A percentile compares a stretch with the other conserved stretches of the same genome.
Evolutionary conservation across 1,284 basidiomycete species (phyloP).

Genomic region (Paramarasmius palmivorus): DNA sequence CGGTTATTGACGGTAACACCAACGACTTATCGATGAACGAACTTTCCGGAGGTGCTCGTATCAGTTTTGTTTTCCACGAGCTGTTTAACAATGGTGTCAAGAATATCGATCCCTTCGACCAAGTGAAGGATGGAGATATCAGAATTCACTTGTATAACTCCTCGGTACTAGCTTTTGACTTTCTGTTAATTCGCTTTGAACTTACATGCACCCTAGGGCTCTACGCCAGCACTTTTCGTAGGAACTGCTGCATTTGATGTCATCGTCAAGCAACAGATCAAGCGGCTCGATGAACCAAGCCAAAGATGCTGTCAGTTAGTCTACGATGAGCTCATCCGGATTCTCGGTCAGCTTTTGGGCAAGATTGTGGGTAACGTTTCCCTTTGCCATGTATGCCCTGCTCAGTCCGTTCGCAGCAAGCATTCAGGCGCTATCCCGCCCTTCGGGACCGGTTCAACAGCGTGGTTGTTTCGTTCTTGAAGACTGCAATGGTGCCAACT

Average conservation of each 20-base stretch:
- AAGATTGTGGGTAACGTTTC: conserved; percentile 73
- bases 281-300: conserved; percentile 90
- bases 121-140: conserved; percentile 98
- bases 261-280: conserved; percentile 98
- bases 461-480: conserved; percentile 96
- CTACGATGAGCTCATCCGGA: conserved; percentile 96
- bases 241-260: conserved; percentile 96
- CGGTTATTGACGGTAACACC: conserved; percentile 95
- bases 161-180: conserved; percentile 61
- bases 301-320: conserved; percentile 93
- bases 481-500: conserved; percentile 90
- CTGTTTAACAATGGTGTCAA: conserved; percentile 96
- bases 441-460: conserved; percentile 93
- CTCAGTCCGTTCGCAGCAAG: conserved; percentile 57
- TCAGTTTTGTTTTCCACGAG: conserved; percentile 98
- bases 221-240: conserved; percentile 94
- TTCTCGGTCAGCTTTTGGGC: conserved; percentile 84
- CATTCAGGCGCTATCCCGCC: conserved; percentile 94
- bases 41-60: conserved; percentile 94
- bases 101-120: conserved; percentile 96
- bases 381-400: too few relatives aligned
- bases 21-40: conserved; percentile 95
- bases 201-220: conserved; percentile 59
- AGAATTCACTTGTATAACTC: conserved; percentile 96
- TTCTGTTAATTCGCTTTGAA: neutral